Percentiles rank a stretch among this genome's conserved stretches.
phyloP scores from a whole-genome alignment of 352 stramenopile species.

The Globisporangium camurandrum region DNA sequence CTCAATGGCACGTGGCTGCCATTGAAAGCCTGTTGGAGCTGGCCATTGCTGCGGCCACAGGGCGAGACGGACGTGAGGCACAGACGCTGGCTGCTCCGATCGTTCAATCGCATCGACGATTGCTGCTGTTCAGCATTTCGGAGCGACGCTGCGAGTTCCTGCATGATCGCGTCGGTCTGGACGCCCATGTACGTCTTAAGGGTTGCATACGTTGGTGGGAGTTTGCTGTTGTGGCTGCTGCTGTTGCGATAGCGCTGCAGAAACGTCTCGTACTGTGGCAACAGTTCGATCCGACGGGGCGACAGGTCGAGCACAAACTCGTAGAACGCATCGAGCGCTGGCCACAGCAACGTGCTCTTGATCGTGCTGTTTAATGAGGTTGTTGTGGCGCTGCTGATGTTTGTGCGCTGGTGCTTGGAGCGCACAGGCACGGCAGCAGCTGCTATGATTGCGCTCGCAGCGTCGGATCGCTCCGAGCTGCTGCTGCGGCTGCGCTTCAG shows the following conservation, averaged over 20 bases:
- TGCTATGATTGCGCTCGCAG: no score
- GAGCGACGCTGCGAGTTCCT: constrained; percentile 57
- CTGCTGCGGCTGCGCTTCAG: no score
- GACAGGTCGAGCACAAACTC: constrained; percentile 63
- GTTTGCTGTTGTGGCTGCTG: constrained; percentile 10
- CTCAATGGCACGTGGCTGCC: constrained; percentile 28
- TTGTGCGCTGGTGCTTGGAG: not conserved
- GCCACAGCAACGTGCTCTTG: constrained; percentile 63
- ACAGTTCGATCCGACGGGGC: constrained; percentile 30
- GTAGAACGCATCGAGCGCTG: constrained; percentile 68
- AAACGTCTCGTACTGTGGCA: constrained; percentile 17
- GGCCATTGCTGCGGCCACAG: constrained; percentile 16
- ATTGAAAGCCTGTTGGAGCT: not conserved
- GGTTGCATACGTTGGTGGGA: constrained; percentile 36
- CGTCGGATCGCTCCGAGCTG: no score
- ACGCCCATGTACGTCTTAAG: constrained; percentile 48
- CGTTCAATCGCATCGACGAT: no score
- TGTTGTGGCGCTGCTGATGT: not conserved
- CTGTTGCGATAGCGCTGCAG: constrained; percentile 28
- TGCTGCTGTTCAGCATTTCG: constrained; percentile 36
- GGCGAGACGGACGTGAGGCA: constrained; percentile 58
- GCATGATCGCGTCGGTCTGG: constrained; percentile 59
- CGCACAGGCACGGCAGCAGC: no score
- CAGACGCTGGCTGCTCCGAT: constrained; percentile 19
- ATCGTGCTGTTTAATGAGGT: no score